Percentiles rank a stretch among this genome's conserved stretches.
Conservation (phyloP, 2,329 filamentous ascomycete species). For the Aphanocladium album region DNA sequence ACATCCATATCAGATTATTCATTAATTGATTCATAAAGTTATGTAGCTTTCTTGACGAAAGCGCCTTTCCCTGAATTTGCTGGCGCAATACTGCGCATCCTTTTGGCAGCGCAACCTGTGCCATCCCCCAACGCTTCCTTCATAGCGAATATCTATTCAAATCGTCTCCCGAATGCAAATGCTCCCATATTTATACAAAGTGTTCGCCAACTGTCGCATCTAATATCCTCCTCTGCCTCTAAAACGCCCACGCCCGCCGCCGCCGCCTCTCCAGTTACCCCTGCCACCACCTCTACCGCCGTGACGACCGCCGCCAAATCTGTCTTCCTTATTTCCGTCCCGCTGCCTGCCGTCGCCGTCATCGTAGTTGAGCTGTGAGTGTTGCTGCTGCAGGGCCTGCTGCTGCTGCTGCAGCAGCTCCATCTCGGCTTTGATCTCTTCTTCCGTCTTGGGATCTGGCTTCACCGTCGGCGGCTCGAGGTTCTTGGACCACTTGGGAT, state of each 20-base stretch:
- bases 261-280: constrained; percentile 34
- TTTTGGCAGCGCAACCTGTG: no score
- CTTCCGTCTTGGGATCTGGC: constrained; percentile 53
- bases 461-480: constrained; percentile 71
- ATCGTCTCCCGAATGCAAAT: background rate
- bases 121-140: no score
- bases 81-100: no score
- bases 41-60: no score
- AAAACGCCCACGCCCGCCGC: constrained; percentile 27
- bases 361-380: constrained; percentile 27
- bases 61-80: no score
- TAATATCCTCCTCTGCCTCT: constrained; percentile 29
- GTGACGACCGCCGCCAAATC: constrained; percentile 28
- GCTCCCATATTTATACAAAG: background rate
- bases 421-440: constrained; percentile 29
- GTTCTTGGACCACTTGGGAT: constrained; percentile 75
- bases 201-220: background rate
- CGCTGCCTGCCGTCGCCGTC: constrained; percentile 26
- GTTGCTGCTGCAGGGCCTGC: constrained; percentile 27
- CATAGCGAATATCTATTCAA: no score
- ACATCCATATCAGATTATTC: no score
- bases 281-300: constrained; percentile 28
- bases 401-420: constrained; percentile 34
- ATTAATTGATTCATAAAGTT: no score
- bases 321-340: constrained; percentile 19